These are phyloP conservation scores for Torulaspora microellipsoides DNA, from an alignment of 805 yeast species.

Conservation along the genomic window DNA sequence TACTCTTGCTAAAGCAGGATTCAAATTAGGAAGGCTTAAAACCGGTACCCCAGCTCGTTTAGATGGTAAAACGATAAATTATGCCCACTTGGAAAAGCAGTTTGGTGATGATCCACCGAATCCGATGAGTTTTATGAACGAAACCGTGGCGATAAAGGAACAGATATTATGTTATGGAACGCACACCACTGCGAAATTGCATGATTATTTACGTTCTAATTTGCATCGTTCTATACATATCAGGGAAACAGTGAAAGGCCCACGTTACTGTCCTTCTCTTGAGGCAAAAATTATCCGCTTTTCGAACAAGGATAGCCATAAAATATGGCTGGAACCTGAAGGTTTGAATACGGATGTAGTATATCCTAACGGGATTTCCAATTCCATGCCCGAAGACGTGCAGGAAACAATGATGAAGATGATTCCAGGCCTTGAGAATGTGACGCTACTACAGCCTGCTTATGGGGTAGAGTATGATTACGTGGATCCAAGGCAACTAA, in stretches of 20 bases:
- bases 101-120: conserved; percentile 79
- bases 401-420: conserved; percentile 69
- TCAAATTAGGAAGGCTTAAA: conserved; percentile 80
- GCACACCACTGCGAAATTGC: conserved; percentile 69
- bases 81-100: conserved; percentile 57
- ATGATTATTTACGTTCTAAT: conserved; percentile 61
- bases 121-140: conserved; percentile 86
- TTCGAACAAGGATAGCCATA: conserved; percentile 67
- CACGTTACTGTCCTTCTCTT: conserved; percentile 94
- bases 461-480: conserved; percentile 99
- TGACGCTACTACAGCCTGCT: conserved; percentile 87
- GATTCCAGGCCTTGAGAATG: conserved; percentile 87
- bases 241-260: conserved; percentile 90
- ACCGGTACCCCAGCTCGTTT: conserved; percentile 97
- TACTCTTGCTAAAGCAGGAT: conserved; percentile 73
- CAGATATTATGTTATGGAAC: conserved; percentile 76
- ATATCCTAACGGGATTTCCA: conserved; percentile 94
- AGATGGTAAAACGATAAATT: conserved; percentile 67
- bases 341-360: conserved; percentile 83
- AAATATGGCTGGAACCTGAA: conserved; percentile 95
- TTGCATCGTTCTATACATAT: conserved; percentile 84
- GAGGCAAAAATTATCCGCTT: conserved; percentile 85
- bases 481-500: conserved; percentile 86
- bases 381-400: conserved; percentile 93
- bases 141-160: conserved; percentile 52